Base-by-base conservation (phyloP, 164 flowering plant species). In the Taxillus chinensis region DNA sequence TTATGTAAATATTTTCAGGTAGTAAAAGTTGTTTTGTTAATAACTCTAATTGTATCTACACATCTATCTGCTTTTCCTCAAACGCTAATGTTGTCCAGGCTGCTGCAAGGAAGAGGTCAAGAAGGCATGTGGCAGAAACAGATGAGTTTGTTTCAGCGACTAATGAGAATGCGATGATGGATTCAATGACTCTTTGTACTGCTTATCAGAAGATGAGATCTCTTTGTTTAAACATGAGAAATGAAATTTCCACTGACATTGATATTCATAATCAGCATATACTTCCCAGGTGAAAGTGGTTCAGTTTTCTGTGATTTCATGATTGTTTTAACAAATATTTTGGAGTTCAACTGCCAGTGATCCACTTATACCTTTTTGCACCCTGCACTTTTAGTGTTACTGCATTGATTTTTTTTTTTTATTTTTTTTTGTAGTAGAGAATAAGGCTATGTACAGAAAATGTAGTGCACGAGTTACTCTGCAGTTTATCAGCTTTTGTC, bases 91-190 rank as follows among this genome's bases (percentile, higher is more conserved):
- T 55, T n/a, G 8, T 55, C 5, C 37, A 55, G 58, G 37, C 16
- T 55, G 58, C 58, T 55, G 58, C 40, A 55, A 55, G 16, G 40
- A 55, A 55, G 58, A 17, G 58, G 58, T 55, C 58, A 55, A 17
- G 40, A 38, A 55, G 13, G 58, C 58, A 55, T 13, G 7, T 55
- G 39, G 58, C 58, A 7, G 39, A 55, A 38, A 55, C 58, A 17
- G 58, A 55, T 15, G 58, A 55, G 58, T 55, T 55, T 15, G 37
- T 55, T 55, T 55, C 58, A n/a, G 37, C 2, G 37, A 55, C 8
- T 16, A 55, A 55, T 55, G 58, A 55, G 8, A 55, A 4, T 1
- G 8, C 3, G 3, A 3, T 38, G 40, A 55, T 17, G 58, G 58
- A 55, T 55, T 11, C 58, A n/a, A 3, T 38, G 3, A 38, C 16